Evolutionary conservation across 768 basidiomycete genomes (phyloP).

Genomic region (Grammothele lineata): DNA sequence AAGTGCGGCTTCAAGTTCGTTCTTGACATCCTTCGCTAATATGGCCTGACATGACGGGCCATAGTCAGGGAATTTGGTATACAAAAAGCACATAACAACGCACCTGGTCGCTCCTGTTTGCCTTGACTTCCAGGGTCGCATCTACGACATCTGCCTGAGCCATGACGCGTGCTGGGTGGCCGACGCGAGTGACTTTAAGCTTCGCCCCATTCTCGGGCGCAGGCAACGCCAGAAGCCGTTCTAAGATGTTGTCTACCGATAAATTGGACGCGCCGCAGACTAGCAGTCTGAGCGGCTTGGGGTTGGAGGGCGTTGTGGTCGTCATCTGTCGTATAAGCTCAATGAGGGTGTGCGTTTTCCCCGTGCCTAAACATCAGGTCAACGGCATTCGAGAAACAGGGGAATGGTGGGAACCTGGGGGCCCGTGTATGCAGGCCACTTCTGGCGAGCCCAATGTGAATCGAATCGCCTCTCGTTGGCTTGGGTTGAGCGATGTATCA

Average conservation of each 20-base stretch:
- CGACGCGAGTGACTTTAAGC: constrained; percentile 78
- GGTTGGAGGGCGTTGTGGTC: constrained; percentile 39
- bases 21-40: constrained; percentile 85
- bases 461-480: constrained; percentile 78
- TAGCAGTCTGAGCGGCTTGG: constrained; percentile 59
- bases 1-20: constrained; percentile 72
- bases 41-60: constrained; percentile 73
- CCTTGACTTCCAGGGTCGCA: constrained; percentile 69
- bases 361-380: constrained; percentile 53
- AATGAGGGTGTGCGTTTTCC: constrained; percentile 94
- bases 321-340: constrained; percentile 88
- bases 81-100: not conserved
- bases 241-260: constrained; percentile 93
- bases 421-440: constrained; percentile 93
- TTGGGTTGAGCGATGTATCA: constrained; percentile 72
- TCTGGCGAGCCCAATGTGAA: constrained; percentile 81
- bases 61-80: not conserved
- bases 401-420: no score
- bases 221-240: constrained; percentile 70
- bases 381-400: not conserved
- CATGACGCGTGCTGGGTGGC: constrained; percentile 94
- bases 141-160: constrained; percentile 61
- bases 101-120: constrained; percentile 68
- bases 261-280: constrained; percentile 94
- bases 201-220: constrained; percentile 42